phyloP scores from a whole-genome alignment of 2,329 filamentous ascomycete species.

The Didymosphaeria variabile region DNA sequence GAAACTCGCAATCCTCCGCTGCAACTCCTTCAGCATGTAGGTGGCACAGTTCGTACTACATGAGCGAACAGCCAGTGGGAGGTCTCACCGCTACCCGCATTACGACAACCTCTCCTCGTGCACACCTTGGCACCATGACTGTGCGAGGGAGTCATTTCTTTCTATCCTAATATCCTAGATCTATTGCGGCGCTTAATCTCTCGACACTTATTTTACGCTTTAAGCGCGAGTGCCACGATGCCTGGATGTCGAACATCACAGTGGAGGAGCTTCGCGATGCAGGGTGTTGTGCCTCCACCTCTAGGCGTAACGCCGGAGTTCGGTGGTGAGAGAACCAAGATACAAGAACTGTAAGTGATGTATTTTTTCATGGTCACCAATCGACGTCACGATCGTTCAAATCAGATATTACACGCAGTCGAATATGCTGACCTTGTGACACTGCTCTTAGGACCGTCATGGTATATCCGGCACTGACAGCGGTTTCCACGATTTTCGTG shows the following conservation, averaged over 20 bases:
- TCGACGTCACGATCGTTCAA: too few species aligned
- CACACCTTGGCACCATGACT: background rate
- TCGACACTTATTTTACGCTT: background rate
- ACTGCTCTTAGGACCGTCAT: background rate
- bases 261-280: too few species aligned
- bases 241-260: too few species aligned
- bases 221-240: background rate
- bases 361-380: too few species aligned
- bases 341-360: constrained; percentile 22
- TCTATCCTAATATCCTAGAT: too few species aligned
- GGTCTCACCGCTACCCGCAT: background rate
- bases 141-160: too few species aligned
- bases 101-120: background rate
- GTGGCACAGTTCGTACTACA: background rate
- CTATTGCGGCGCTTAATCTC: background rate
- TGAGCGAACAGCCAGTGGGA: background rate
- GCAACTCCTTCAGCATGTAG: background rate
- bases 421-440: background rate
- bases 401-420: background rate
- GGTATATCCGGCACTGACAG: constrained; percentile 15
- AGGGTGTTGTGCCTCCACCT: constrained; percentile 23
- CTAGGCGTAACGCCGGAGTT: constrained; percentile 17
- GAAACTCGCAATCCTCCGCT: background rate
- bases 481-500: constrained; percentile 23
- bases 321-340: constrained; percentile 20